Evolutionary conservation across 768 basidiomycete species (phyloP).

Genomic region (Wakefieldia striispora): DNA sequence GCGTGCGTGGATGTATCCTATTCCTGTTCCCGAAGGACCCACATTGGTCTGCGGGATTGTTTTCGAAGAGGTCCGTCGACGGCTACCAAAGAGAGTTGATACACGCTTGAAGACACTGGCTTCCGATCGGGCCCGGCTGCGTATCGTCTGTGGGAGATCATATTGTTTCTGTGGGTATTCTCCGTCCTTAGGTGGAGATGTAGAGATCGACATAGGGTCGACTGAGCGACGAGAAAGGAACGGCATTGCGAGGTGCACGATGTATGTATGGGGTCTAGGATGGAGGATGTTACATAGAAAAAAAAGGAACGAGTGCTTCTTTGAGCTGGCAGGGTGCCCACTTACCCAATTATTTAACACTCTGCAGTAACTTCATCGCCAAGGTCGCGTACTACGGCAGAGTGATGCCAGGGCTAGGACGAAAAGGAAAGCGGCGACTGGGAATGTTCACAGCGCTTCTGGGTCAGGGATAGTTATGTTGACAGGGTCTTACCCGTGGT

Average conservation of each 20-base stretch:
- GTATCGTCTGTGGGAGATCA: conserved; percentile 8
- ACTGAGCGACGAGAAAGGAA: conserved; percentile 31
- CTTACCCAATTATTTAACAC: conserved; percentile 24
- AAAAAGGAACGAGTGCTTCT: not conserved
- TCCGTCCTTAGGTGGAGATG: conserved; percentile 1
- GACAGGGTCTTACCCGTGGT: conserved; percentile 15
- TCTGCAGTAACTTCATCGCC: conserved; percentile 11
- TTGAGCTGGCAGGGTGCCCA: not conserved
- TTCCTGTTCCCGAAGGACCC: conserved; percentile 5
- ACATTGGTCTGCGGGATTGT: conserved; percentile 2
- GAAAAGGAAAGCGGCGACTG: conserved; percentile 1
- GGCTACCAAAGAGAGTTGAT: conserved; percentile 24
- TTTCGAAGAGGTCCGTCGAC: conserved; percentile 23
- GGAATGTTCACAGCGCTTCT: conserved; percentile 2
- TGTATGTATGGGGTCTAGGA: not conserved
- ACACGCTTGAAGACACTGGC: conserved; percentile 28
- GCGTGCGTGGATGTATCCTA: conserved; percentile 18
- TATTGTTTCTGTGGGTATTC: not conserved
- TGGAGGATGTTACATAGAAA: conserved; percentile 17
- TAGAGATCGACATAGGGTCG: conserved; percentile 16
- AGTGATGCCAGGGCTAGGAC: conserved; percentile 5
- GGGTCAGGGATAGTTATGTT: conserved; percentile 10
- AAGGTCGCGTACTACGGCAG: conserved; percentile 16
- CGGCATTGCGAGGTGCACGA: conserved; percentile 15
- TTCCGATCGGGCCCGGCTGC: conserved; percentile 26